Evolutionary conservation across 805 yeast species (phyloP), one percentile per base, ranked within the genome.

Genomic region (Ascoidea tarda): DNA sequence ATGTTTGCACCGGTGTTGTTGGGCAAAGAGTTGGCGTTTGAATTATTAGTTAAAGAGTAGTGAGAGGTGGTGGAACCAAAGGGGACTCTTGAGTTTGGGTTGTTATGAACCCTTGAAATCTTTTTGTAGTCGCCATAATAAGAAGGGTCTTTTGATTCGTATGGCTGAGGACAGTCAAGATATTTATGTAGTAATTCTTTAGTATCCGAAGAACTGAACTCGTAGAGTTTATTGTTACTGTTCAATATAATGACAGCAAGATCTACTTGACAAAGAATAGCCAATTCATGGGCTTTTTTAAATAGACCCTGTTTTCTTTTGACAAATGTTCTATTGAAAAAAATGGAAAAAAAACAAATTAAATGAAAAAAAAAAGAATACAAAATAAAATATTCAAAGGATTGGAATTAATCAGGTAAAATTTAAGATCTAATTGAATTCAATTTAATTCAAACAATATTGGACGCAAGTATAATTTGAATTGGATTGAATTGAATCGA

Each of bases 231-330:
- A 46, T 71, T 65, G 65, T 82, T 89, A 60, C 80, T 79, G 16
- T 96, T 95, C 45, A 89, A 72, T 32, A 91, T 88, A 14, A 91
- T 81, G 33, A 91, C 91, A 1, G 98, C 95, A 33, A 93, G 74
- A 62, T 91, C 98, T 5, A 89, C 96, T 57, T 88, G 90, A 67
- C 98, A 91, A 46, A 91, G 73, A 8, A 91, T 91, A 0, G 96
- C 81, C 52, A 93, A 57, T 56, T 73, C 77, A 52, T 72, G 75
- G 5, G 76, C 76, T 55, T 73, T 73, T 62, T 86, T 86, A 68
- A 93, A 90, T 38, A 91, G 72, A 2, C 99, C 99, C 0, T 96
- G 95, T 66, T 91, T 91, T 53, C 99, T 78, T 67, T 91, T 91
- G 57, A 87, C 87, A 66, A 91, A 93, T 0, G 99, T 91, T 16